These are phyloP conservation scores for Acanthamoeba lenticulata DNA, from an alignment of 208 protist genomes.

Conservation along the genomic window DNA sequence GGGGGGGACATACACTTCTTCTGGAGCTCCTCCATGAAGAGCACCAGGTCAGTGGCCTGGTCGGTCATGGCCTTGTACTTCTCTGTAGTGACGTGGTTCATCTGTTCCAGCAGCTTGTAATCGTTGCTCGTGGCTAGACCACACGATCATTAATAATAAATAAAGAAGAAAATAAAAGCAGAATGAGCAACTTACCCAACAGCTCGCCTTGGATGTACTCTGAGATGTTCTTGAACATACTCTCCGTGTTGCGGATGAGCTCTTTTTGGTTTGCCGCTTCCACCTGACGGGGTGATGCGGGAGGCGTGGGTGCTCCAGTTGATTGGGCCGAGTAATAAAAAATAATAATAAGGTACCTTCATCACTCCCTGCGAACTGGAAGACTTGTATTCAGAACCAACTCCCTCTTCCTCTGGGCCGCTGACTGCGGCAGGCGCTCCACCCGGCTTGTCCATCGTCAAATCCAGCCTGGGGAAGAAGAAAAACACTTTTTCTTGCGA, in stretches of 20 bases:
- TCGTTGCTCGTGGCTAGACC: constrained; percentile 27
- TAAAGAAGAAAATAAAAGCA: background rate
- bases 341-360: background rate
- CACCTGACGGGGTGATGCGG: background rate
- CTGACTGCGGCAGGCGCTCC: background rate
- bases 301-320: too few species aligned
- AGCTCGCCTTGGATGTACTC: constrained; percentile 61
- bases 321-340: background rate
- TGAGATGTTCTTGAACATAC: constrained; percentile 32
- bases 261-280: constrained; percentile 36
- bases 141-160: background rate
- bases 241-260: background rate
- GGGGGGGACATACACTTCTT: constrained; percentile 53
- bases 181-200: background rate
- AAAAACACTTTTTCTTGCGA: background rate
- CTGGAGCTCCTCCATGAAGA: constrained; percentile 62
- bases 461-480: background rate
- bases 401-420: background rate
- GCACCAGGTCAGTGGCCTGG: constrained; percentile 58
- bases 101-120: constrained; percentile 64
- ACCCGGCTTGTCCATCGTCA: background rate
- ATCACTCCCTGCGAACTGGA: constrained; percentile 2
- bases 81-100: constrained; percentile 54
- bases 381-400: background rate
- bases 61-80: constrained; percentile 62